Evolutionary conservation across 208 protist genomes (phyloP).

Genomic region (Trypanosoma melophagium): DNA sequence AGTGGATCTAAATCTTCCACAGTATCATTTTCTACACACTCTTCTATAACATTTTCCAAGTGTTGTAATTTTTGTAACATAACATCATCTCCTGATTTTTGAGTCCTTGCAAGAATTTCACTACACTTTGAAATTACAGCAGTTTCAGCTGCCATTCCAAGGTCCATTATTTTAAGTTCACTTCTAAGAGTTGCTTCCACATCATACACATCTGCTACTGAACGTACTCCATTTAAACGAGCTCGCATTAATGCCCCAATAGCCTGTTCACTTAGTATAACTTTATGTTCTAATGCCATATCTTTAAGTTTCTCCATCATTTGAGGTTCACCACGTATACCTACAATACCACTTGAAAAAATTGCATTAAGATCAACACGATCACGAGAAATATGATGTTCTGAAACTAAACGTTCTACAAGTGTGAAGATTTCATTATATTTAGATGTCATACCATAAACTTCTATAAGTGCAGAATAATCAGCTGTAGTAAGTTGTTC

Average conservation of each 20-base stretch:
- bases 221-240: slow-evolving; percentile 31
- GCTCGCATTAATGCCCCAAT: slow-evolving; percentile 48
- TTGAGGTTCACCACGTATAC: slow-evolving; percentile 43
- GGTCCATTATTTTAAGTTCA: slow-evolving; percentile 38
- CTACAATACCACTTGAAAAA: slow-evolving; percentile 49
- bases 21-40: slow-evolving; percentile 54
- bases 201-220: slow-evolving; percentile 58
- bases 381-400: not conserved
- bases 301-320: slow-evolving; percentile 38
- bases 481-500: slow-evolving; percentile 49
- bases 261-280: slow-evolving; percentile 56
- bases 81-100: slow-evolving; percentile 60
- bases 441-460: slow-evolving; percentile 51
- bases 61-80: slow-evolving; percentile 83
- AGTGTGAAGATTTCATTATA: slow-evolving; percentile 54
- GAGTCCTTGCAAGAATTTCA: slow-evolving; percentile 55
- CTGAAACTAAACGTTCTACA: slow-evolving; percentile 25
- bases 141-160: slow-evolving; percentile 72
- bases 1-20: slow-evolving; percentile 67
- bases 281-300: slow-evolving; percentile 26
- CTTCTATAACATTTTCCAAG: slow-evolving; percentile 60
- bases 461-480: slow-evolving; percentile 71
- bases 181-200: slow-evolving; percentile 49
- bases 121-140: slow-evolving; percentile 75
- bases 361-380: slow-evolving; percentile 40